Conservation (phyloP, 2,329 filamentous ascomycete species). For the Sporothrix sp. region DNA sequence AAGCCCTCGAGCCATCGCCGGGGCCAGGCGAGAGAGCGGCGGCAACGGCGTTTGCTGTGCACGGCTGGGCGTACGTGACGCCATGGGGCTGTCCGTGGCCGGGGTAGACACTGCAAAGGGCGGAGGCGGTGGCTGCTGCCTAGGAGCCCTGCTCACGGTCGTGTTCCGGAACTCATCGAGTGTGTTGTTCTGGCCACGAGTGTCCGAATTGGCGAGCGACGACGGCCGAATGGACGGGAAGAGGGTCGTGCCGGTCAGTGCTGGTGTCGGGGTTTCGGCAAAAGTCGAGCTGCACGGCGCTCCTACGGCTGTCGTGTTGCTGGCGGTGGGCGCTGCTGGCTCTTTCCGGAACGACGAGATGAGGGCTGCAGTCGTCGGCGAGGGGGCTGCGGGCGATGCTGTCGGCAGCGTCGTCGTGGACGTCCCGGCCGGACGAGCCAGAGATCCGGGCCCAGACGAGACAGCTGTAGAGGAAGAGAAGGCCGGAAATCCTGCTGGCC, state of each 20-base stretch:
- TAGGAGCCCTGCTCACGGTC: not conserved
- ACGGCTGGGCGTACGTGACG: slow-evolving; percentile 15
- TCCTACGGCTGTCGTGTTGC: not conserved
- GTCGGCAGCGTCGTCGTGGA: not conserved
- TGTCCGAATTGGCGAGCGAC: not conserved
- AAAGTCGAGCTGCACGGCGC: not conserved
- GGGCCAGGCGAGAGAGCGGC: not conserved
- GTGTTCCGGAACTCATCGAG: not conserved
- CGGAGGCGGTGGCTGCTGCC: slow-evolving; percentile 1
- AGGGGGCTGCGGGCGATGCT: not conserved
- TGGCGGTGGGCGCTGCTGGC: not conserved
- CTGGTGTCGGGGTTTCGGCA: slow-evolving; percentile 1
- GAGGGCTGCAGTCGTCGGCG: slow-evolving; percentile 8
- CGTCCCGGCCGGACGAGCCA: not conserved
- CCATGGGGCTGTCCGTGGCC: slow-evolving; percentile 1
- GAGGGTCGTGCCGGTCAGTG: slow-evolving; percentile 5
- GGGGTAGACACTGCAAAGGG: not conserved
- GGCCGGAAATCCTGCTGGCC: not conserved
- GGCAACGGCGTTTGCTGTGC: slow-evolving; percentile 26
- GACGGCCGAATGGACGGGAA: slow-evolving; percentile 1
- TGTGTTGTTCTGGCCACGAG: not conserved
- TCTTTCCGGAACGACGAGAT: slow-evolving; percentile 12
- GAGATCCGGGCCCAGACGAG: not conserved
- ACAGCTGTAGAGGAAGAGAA: not conserved
- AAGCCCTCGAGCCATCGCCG: slow-evolving; percentile 24